Evolutionary conservation across 257 asterid species (phyloP).

Genomic region (Solanum clarkiae): DNA sequence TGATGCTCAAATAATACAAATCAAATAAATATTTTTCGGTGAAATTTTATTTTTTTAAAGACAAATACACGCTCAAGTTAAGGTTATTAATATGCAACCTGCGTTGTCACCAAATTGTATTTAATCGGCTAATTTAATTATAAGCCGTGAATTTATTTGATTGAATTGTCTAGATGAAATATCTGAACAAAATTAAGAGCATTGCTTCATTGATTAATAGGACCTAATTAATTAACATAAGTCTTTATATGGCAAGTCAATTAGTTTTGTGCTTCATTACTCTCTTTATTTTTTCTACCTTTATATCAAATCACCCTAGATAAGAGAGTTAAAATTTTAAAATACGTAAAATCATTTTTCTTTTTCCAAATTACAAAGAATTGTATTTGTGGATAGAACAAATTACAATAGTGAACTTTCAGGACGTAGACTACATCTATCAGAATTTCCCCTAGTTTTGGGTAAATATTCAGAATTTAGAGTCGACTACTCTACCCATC

Average conservation of each 20-base stretch:
- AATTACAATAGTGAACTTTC: not conserved
- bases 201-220: no score
- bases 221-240: no score
- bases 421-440: not conserved
- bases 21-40: not conserved
- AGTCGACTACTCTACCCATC: not conserved
- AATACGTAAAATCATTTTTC: not conserved
- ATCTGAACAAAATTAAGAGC: not conserved
- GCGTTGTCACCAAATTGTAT: not conserved
- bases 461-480: not conserved
- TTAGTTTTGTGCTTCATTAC: no score
- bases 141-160: no score
- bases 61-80: not conserved
- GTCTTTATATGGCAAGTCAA: no score
- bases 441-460: not conserved
- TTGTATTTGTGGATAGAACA: not conserved
- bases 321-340: not conserved
- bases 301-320: not conserved
- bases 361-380: not conserved
- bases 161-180: not conserved
- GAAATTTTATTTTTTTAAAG: not conserved
- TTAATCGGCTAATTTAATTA: not conserved
- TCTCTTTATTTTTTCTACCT: not conserved
- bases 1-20: not conserved
- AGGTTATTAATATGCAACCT: not conserved